These are phyloP conservation scores for Litchi chinensis DNA, from an alignment of 345 rosid species.

Conservation along the genomic window DNA sequence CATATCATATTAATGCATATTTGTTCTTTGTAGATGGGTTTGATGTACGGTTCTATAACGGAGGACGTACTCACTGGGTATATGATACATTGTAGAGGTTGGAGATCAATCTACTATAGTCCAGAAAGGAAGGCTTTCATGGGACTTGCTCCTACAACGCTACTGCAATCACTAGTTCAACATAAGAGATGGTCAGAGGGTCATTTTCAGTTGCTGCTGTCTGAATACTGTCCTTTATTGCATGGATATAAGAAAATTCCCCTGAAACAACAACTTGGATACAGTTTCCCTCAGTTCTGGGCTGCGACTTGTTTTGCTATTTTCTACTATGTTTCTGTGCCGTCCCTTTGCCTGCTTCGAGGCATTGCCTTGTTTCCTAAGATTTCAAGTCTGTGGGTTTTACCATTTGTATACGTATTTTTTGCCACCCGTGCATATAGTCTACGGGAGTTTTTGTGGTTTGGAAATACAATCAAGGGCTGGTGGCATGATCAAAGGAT, in stretches of 20 bases:
- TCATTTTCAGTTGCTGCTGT: conserved; percentile 38
- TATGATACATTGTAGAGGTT: conserved; percentile 44
- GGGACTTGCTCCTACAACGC: conserved; percentile 43
- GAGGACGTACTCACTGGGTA: conserved; percentile 52
- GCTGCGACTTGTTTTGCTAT: conserved; percentile 37
- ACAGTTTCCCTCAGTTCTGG: conserved; percentile 30
- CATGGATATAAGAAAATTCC: conserved; percentile 33
- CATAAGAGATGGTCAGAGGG: conserved; percentile 57
- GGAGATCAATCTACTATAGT: conserved; percentile 40
- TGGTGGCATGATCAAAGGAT: conserved; percentile 51
- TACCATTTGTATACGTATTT: conserved; percentile 40
- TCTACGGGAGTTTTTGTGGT: conserved; percentile 31
- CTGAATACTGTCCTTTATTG: conserved; percentile 36
- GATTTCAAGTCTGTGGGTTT: conserved; percentile 44
- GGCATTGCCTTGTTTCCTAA: conserved; percentile 47
- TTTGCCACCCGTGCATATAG: conserved; percentile 25
- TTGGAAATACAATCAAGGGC: conserved; percentile 37
- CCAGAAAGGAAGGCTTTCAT: conserved; percentile 40
- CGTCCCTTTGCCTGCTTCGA: conserved; percentile 42
- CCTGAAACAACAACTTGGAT: conserved; percentile 32
- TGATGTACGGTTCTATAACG: conserved; percentile 40
- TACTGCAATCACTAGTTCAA: conserved; percentile 36
- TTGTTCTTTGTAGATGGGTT: conserved; percentile 39
- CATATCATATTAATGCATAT: background rate
- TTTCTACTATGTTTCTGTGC: conserved; percentile 40